Conservation (phyloP, 2,329 filamentous ascomycete species). For the Penicillium nordicum region DNA sequence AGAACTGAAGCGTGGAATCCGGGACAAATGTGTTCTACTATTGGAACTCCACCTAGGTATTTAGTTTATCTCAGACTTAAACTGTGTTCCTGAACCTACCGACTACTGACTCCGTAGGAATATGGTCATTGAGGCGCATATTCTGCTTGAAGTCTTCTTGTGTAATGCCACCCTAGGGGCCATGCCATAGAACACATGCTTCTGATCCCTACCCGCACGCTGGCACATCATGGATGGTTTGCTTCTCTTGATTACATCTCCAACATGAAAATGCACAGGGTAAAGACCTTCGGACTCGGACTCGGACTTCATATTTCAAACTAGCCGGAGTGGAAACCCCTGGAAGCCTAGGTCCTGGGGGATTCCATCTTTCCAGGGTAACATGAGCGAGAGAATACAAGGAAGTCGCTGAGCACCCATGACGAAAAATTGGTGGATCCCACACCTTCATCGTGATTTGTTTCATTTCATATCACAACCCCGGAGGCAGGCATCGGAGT, state of each 20-base stretch:
- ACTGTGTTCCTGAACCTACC: not conserved
- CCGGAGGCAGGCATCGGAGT: constrained; percentile 9
- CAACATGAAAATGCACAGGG: not conserved
- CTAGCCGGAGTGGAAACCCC: not conserved
- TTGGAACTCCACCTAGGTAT: not conserved
- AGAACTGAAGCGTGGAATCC: not conserved
- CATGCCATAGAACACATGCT: not conserved
- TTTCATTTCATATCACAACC: not conserved
- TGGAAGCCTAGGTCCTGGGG: not conserved
- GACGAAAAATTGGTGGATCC: not conserved
- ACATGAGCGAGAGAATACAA: not conserved
- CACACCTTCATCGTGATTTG: constrained; percentile 12
- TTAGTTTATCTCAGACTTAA: not conserved
- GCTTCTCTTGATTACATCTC: not conserved
- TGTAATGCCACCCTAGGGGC: constrained; percentile 18
- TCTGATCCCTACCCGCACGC: not conserved
- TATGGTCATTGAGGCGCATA: not conserved
- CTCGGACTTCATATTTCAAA: constrained; percentile 9
- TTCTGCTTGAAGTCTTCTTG: not conserved
- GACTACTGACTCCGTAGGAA: not conserved
- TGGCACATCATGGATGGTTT: not conserved
- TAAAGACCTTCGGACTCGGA: constrained; percentile 15
- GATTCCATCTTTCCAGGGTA: not conserved
- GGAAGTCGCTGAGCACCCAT: not conserved
- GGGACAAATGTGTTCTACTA: not conserved